Percentiles rank a stretch among this genome's conserved stretches.
Evolutionary conservation across 2,329 filamentous ascomycete genomes (phyloP).

Genomic region (Epichloe amarillans): DNA sequence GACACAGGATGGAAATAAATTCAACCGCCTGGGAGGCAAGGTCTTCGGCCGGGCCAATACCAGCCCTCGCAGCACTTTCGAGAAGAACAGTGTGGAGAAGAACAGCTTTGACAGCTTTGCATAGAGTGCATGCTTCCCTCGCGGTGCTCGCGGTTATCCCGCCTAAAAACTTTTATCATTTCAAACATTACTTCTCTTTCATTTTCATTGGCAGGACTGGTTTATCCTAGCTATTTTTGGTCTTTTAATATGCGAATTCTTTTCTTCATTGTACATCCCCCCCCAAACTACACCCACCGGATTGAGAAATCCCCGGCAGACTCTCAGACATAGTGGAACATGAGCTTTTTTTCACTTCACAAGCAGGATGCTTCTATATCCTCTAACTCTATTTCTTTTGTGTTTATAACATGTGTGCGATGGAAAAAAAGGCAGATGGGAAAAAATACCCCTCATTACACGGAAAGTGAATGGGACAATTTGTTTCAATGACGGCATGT

Average conservation of each 20-base stretch:
- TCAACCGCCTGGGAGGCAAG: constrained; percentile 42
- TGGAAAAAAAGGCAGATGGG: neutral
- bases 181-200: neutral
- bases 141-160: neutral
- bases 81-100: constrained; percentile 35
- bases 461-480: neutral
- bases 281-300: neutral
- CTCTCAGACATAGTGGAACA: neutral
- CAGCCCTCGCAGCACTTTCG: constrained; percentile 39
- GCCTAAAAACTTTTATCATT: neutral
- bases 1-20: constrained; percentile 31
- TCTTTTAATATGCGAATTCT: neutral
- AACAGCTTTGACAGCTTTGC: constrained; percentile 27
- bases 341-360: neutral
- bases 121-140: constrained; percentile 4
- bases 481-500: constrained; percentile 2
- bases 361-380: neutral
- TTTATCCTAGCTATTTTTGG: constrained; percentile 2
- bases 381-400: constrained; percentile 5
- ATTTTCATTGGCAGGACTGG: constrained; percentile 1
- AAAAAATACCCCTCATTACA: constrained; percentile 4
- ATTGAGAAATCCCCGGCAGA: neutral
- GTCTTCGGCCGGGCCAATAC: constrained; percentile 42
- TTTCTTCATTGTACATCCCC: neutral
- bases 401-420: neutral